Evolutionary conservation across 257 asterid species (phyloP).

Genomic region (Cinchona pubescens): DNA sequence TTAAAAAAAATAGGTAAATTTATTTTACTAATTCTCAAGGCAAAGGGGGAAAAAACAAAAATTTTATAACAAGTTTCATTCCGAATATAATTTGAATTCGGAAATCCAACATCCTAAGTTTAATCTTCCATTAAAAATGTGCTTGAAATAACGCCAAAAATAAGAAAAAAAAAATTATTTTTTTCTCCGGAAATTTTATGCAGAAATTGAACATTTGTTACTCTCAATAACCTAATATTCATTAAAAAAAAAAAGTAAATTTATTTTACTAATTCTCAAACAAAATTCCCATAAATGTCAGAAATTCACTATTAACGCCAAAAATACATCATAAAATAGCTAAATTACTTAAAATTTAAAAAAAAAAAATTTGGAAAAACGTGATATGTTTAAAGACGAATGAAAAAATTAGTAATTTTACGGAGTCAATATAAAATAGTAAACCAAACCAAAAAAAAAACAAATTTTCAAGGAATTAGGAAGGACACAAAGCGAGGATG

Average conservation of each 20-base stretch:
- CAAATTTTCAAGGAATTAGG: neutral
- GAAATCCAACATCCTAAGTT: too few species aligned
- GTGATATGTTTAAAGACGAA: neutral
- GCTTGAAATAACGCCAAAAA: too few species aligned
- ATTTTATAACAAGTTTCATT: too few species aligned
- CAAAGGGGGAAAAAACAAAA: too few species aligned
- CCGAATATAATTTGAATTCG: too few species aligned
- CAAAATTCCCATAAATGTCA: neutral
- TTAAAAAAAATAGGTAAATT: too few species aligned
- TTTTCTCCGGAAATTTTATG: neutral
- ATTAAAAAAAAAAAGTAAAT: too few species aligned
- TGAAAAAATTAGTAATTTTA: neutral
- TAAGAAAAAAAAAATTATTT: too few species aligned
- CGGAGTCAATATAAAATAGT: neutral
- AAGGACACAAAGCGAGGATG: neutral
- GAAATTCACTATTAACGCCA: neutral
- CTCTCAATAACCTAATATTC: too few species aligned
- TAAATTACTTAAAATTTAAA: neutral
- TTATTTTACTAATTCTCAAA: neutral
- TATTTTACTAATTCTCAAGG: neutral
- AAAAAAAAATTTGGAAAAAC: neutral
- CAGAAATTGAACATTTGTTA: neutral
- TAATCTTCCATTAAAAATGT: too few species aligned
- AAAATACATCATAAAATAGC: neutral
- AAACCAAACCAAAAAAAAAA: neutral